Conservation (phyloP, 164 flowering plant genomes). For the Vitis vinifera region DNA sequence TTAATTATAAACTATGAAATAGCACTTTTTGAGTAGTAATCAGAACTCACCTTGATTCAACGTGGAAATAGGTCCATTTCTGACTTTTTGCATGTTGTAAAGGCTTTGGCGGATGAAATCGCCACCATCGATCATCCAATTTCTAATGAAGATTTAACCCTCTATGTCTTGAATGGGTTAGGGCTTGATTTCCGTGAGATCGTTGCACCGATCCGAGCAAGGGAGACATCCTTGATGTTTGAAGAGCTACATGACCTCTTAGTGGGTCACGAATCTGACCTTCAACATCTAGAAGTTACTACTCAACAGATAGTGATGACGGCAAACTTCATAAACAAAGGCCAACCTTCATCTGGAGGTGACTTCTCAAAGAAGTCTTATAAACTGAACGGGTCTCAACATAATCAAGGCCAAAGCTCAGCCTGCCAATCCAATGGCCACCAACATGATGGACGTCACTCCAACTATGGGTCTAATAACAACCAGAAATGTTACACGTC, state of each 20-base stretch:
- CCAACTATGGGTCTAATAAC: background rate
- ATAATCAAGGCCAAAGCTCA: too few species aligned
- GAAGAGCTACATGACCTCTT: conserved; percentile 1
- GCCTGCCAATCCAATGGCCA: background rate
- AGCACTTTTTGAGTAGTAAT: too few species aligned
- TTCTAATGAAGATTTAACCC: too few species aligned
- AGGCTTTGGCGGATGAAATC: background rate
- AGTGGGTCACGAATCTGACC: background rate
- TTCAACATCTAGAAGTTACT: background rate
- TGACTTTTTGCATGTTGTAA: background rate
- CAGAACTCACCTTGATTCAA: background rate
- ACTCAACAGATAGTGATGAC: background rate
- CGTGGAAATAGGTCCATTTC: background rate
- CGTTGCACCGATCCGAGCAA: background rate
- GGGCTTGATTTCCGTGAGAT: background rate
- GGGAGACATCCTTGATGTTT: background rate
- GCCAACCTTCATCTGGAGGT: too few species aligned
- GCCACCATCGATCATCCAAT: too few species aligned
- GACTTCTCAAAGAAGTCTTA: too few species aligned
- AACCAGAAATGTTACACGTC: background rate
- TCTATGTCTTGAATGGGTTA: background rate
- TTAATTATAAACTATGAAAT: too few species aligned
- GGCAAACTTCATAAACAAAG: background rate
- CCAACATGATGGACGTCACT: background rate
- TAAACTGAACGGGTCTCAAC: too few species aligned